Evolutionary conservation across 1,139 yeast genomes (phyloP).

Genomic region (Zygosaccharomyces pseudobailii): DNA sequence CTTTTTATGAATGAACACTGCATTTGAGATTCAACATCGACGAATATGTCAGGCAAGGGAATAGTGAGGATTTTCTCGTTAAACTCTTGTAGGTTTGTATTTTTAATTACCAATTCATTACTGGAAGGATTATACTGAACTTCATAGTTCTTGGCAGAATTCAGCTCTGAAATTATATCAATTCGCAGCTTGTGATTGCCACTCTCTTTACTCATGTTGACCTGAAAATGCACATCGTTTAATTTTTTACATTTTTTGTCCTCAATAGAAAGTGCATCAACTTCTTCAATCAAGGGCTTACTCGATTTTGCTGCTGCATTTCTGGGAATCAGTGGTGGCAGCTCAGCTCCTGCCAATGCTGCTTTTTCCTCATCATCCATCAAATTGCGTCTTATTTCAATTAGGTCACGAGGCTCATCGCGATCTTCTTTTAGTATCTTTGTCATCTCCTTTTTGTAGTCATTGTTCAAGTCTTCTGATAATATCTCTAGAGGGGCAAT

Average conservation of each 20-base stretch:
- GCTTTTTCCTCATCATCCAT: conserved; percentile 9
- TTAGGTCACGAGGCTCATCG: conserved; percentile 17
- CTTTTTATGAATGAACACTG: conserved; percentile 20
- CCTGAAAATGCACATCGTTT: conserved; percentile 18
- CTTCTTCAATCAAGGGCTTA: conserved; percentile 24
- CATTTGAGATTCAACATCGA: conserved; percentile 6
- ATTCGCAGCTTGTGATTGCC: conserved; percentile 22
- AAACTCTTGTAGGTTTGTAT: conserved; percentile 13
- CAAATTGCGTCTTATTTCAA: conserved; percentile 18
- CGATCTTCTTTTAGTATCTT: conserved; percentile 12
- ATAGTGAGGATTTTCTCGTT: conserved; percentile 20
- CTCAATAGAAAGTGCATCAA: conserved; percentile 10
- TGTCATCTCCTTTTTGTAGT: conserved; percentile 15
- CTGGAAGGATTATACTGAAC: conserved; percentile 14
- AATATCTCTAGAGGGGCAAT: conserved; percentile 23
- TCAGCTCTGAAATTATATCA: conserved; percentile 21
- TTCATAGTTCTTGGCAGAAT: conserved; percentile 21
- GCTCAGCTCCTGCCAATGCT: conserved; percentile 6
- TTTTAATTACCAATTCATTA: conserved; percentile 20
- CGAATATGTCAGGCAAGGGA: conserved; percentile 26
- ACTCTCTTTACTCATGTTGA: conserved; percentile 24
- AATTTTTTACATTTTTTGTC: background rate
- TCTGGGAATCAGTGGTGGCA: conserved; percentile 22
- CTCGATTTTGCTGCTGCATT: background rate
- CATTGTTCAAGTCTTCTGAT: conserved; percentile 16